Evolutionary conservation across 768 basidiomycete species (phyloP), one percentile per base, ranked within the genome.

Genomic region (Phlegmacium glaucopus): DNA sequence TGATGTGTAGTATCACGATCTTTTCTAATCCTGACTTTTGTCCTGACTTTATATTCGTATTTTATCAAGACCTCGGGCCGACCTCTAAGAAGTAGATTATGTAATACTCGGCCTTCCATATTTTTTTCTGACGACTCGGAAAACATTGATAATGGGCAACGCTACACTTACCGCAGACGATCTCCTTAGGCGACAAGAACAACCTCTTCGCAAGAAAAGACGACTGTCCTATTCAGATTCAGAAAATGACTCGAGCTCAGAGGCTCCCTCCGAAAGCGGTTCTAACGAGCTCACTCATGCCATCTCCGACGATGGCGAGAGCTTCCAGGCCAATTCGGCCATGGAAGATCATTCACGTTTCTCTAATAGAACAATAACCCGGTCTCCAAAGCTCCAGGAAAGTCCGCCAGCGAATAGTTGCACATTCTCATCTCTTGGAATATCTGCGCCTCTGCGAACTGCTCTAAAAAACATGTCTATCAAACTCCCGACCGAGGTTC

Each of bases 381-480:
- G 13, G 35, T 43, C 25, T 45, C 42, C 36, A 34, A 47, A 43
- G 36, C 37, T 13, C 29, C 29, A 16, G n/a, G 28, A 28, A 45
- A 42, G 22, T 26, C 43, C n/a, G 39, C 27, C 29, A 6, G 13
- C 37, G 4, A 40, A 30, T 15, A 22, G 9, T 34, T 44, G 44
- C 28, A 72, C 78, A 13, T 90, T 87, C 52, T 59, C 65, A 12
- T 72, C 77, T 2, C 69, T 90, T 49, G 83, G 81, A 2, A 74
- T 90, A 50, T 83, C 82, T 0, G 48, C 72, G 2, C 60, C 72
- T 3, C 72, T 99, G 28, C 78, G 83, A 45, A 58, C 69, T 11
- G 83, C 91, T 1, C 72, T 98, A 44, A 69, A 67, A 26, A 76
- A 78, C 29, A 93, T 99, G 87, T 90, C 92, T 11, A 97, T 98